These are phyloP conservation scores for Pythium aquatile DNA, from an alignment of 352 stramenopile genomes.

Conservation along the genomic window DNA sequence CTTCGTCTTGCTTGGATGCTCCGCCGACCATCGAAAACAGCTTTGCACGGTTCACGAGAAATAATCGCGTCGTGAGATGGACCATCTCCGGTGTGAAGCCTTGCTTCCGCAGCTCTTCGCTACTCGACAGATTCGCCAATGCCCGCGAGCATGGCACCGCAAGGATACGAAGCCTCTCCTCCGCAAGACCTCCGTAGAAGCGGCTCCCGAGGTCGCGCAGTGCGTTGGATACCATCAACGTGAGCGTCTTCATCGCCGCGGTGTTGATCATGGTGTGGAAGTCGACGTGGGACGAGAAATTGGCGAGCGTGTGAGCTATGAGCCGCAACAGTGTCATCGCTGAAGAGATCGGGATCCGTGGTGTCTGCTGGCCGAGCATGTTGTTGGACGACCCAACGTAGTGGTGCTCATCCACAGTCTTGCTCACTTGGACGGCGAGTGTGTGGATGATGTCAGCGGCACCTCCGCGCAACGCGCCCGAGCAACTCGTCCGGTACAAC, in stretches of 20 bases:
- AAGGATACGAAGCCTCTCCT: conserved; percentile 46
- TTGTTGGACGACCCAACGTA: conserved; percentile 17
- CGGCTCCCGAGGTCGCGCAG: conserved; percentile 49
- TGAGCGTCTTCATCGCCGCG: conserved; percentile 52
- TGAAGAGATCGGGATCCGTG: conserved; percentile 1
- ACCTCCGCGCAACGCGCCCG: conserved; percentile 49
- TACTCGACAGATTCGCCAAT: conserved; percentile 73
- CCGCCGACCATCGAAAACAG: conserved; percentile 11
- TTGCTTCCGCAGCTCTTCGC: conserved; percentile 46
- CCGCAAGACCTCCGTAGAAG: conserved; percentile 31
- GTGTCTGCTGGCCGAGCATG: conserved; percentile 16
- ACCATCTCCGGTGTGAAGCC: conserved; percentile 57
- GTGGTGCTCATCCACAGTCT: conserved; percentile 37
- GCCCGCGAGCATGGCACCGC: conserved; percentile 51
- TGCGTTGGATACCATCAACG: conserved; percentile 41
- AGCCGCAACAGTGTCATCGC: conserved; percentile 41
- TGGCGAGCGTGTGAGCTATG: conserved; percentile 58
- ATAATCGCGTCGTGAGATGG: conserved; percentile 45
- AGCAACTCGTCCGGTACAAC: conserved; percentile 54
- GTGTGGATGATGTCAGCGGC: conserved; percentile 57
- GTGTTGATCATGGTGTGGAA: conserved; percentile 50
- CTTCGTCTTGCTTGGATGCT: conserved; percentile 18
- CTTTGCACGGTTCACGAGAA: conserved; percentile 42
- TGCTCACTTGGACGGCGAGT: conserved; percentile 46
- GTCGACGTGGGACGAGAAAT: conserved; percentile 67